A percentile compares a stretch with the other conserved stretches of the same genome.
These are phyloP conservation scores for Pharus latifolius DNA, from an alignment of 176 grass and related monocot species.

Conservation along the genomic window DNA sequence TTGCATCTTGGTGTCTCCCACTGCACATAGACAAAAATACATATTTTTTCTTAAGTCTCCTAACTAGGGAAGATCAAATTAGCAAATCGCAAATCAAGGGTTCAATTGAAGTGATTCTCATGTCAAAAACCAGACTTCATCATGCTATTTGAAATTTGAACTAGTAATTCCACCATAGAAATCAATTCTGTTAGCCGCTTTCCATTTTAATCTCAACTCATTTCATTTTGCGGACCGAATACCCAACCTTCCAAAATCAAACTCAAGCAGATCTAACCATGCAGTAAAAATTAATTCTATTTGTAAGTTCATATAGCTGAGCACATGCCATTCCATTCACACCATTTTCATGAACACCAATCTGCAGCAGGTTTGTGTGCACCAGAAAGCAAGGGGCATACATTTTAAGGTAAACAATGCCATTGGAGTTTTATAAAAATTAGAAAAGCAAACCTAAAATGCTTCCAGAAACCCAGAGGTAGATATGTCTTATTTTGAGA, in stretches of 20 bases:
- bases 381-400: neutral
- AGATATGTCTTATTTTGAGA: too few relatives aligned
- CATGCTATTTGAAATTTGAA: neutral
- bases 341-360: neutral
- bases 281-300: too few relatives aligned
- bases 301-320: too few relatives aligned
- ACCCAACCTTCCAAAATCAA: too few relatives aligned
- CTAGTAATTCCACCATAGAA: neutral
- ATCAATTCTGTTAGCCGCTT: neutral
- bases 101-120: neutral
- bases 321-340: neutral
- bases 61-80: neutral
- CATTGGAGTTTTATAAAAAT: too few relatives aligned
- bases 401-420: too few relatives aligned
- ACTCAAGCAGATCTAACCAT: too few relatives aligned
- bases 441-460: too few relatives aligned
- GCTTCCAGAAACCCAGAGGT: too few relatives aligned
- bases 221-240: too few relatives aligned
- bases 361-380: neutral
- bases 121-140: neutral
- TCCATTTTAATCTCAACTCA: neutral
- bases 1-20: constrained; percentile 47
- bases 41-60: constrained; percentile 1
- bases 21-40: constrained; percentile 25
- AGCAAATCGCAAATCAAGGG: neutral